These are phyloP conservation scores for Pseudocercospora ulei DNA, from an alignment of 2,329 filamentous ascomycete genomes.

Conservation along the genomic window DNA sequence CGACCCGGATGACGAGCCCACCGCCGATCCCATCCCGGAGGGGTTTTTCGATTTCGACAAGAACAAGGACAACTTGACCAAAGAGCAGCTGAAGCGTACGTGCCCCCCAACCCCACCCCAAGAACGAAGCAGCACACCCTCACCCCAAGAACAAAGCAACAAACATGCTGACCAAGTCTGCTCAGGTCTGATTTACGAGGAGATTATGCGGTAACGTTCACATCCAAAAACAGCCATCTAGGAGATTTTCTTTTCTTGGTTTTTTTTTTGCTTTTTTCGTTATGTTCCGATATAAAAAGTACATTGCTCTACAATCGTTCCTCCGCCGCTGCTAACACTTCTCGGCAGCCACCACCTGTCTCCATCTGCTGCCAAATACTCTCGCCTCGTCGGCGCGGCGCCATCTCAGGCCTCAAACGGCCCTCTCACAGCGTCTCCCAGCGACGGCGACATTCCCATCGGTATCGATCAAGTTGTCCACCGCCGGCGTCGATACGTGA, in stretches of 20 bases:
- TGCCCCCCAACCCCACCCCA: conserved; percentile 8
- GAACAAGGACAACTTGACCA: conserved; percentile 97
- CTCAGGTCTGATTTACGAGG: conserved; percentile 78
- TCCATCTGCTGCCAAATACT: conserved; percentile 16
- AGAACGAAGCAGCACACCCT: conserved; percentile 57
- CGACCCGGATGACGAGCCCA: conserved; percentile 96
- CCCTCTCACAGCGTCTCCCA: conserved; percentile 1
- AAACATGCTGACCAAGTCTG: conserved; percentile 4
- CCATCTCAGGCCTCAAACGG: background rate
- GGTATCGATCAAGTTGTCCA: conserved; percentile 12
- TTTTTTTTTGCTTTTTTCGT: conserved; percentile 7
- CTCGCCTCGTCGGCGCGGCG: background rate
- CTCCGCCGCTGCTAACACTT: conserved; percentile 19
- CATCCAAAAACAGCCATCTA: conserved; percentile 17
- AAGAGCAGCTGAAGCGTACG: conserved; percentile 89
- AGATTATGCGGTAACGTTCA: conserved; percentile 67
- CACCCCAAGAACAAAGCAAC: background rate
- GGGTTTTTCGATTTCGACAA: conserved; percentile 99
- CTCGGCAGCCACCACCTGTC: conserved; percentile 17
- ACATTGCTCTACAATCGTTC: conserved; percentile 5
- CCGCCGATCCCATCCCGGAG: conserved; percentile 89
- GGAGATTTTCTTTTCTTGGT: conserved; percentile 17
- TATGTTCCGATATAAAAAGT: conserved; percentile 15
- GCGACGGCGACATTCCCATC: conserved; percentile 18
- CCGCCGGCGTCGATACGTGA: conserved; percentile 8